phyloP scores from a whole-genome alignment of 345 rosid genomes.

The Dimocarpus longan region DNA sequence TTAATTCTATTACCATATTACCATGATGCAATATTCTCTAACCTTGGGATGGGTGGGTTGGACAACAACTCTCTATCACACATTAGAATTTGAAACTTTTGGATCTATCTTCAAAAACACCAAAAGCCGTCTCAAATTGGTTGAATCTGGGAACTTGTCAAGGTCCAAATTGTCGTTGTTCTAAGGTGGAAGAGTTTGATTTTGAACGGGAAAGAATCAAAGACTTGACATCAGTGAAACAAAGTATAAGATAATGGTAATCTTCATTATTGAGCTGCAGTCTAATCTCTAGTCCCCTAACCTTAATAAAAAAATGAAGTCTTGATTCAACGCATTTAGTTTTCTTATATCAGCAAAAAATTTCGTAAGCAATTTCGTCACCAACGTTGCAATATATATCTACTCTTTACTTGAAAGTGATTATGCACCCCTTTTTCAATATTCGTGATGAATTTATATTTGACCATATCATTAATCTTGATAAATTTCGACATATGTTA shows the following conservation, averaged over 20 bases:
- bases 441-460: too few relatives aligned
- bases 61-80: background rate
- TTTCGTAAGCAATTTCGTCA: background rate
- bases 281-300: background rate
- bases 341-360: background rate
- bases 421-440: too few relatives aligned
- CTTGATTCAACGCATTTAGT: constrained; percentile 6
- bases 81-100: background rate
- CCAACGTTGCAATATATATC: background rate
- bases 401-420: background rate
- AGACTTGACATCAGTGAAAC: background rate
- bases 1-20: too few relatives aligned
- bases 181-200: background rate
- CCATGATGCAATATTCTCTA: too few relatives aligned
- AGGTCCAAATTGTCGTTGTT: background rate
- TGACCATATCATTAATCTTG: too few relatives aligned
- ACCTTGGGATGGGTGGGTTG: too few relatives aligned
- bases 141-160: background rate
- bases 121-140: background rate
- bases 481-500: too few relatives aligned
- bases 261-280: background rate
- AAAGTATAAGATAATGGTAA: background rate
- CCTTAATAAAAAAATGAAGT: background rate
- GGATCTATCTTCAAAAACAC: background rate
- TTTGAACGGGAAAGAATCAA: background rate